Base-by-base conservation (phyloP, 2,329 filamentous ascomycete species). In the Ophiocordyceps camponoti-rufipedis region DNA sequence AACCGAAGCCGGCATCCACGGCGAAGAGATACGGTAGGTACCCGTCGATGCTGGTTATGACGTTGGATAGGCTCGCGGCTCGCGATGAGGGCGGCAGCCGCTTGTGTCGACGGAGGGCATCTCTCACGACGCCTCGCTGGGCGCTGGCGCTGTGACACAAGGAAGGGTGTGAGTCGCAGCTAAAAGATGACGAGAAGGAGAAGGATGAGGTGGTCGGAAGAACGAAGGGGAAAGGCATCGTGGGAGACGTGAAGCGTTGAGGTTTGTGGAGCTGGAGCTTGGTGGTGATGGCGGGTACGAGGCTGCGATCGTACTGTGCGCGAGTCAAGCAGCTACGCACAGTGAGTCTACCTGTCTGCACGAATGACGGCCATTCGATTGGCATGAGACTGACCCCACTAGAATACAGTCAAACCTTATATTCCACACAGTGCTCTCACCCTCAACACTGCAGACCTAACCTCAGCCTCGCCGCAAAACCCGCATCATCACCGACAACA, bases 181-280 rank as follows among this genome's bases (percentile, higher is more conserved):
- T 74, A 62, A 94, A 81, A 62, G 71, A 82, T 35, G 80, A 71
- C 19, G 84, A 82, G 58, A 94, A 89, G 45, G 84, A 80, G 57
- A 94, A 81, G 45, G 82, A 76, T 32, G 87, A 94, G 5, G 89
- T 95, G 1, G 89, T 96, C 2, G 91, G 88, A 31, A 96, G 76
- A 11, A 75, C 67, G 57, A 94, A 95, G 12, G 84, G 82, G 58
- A 85, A 96, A 31, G 89, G 88, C 91, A 96, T 96, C 40, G 55
- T 65, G 52, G 40, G n/a, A 39, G 35, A 10, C 18, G 35, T 18
- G 35, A n/a, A 10, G 35, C 16, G 3, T 16, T 18, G 12, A 39
- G 35, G 35, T 39, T 10, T 16, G 4, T 18, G 35, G 18, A 10
- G 35, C 10, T 16, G 14, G 16, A 18, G 16, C 35, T 16, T n/a